Base-by-base conservation (phyloP, 176 grass and related monocot genomes). In the Ananas comosus region DNA sequence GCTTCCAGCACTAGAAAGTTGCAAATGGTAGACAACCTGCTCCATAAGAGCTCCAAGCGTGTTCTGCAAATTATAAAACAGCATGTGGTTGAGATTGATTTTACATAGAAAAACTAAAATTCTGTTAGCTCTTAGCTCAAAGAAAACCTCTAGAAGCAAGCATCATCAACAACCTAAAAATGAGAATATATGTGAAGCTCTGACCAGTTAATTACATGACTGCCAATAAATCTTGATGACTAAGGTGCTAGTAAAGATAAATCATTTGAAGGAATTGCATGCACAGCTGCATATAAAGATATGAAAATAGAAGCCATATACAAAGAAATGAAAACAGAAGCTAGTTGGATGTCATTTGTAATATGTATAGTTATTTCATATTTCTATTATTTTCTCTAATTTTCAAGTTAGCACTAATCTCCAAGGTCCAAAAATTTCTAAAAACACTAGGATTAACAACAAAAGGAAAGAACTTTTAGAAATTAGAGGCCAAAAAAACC, bases 21-120 rank as follows among this genome's bases (percentile, higher is more conserved):
- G 85, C 76, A 90, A 76, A 65, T 71, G 72, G 50, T 75, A 66
- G 48, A 92, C 77, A 83, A 92, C 80, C 73, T 97, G 81, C 89
- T 90, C 79, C 89, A 97, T 74, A 68, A 92, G 78, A 51, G 82
- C 67, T 67, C 82, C 86, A 77, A 97, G 93, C 18, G 81, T 85
- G 61, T 61, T 77, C 93, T 97, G 78, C 19, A 77, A 74, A 79
- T 64, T 42, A 79, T 14, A 50, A 83, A 72, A 42, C 53, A 28
- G 19, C 59, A 53, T 63, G 27, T 69, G 16, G 59, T 67, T 29
- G 67, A 51, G 21, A 63, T 71, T 64, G 53, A 71, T 51, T 23
- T 48, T 2, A 23, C 49, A 33, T 23, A 48, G 17, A 23, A 14
- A 17, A 71, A 71, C 50, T 63, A 22, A 63, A 51, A 73, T 22